A percentile compares a stretch with the other conserved stretches of the same genome.
These are phyloP conservation scores for Lactarius psammicola DNA, from an alignment of 768 basidiomycete species.

Conservation along the genomic window DNA sequence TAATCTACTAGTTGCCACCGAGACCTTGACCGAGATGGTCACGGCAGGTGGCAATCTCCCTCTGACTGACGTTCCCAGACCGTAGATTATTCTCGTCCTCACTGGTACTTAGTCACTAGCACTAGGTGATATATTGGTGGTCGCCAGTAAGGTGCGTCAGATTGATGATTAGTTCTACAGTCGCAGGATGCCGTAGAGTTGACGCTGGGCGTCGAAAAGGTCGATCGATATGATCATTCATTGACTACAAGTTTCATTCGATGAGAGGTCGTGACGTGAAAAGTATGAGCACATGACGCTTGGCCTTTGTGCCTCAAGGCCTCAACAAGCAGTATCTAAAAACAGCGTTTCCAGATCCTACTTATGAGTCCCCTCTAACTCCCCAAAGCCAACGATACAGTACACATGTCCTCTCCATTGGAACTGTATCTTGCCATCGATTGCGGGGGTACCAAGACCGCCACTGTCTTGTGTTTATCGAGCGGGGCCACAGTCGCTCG, in stretches of 20 bases:
- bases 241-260: not conserved
- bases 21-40: not conserved
- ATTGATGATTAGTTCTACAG: too few relatives aligned
- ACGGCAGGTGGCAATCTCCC: not conserved
- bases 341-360: not conserved
- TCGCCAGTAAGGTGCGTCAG: too few relatives aligned
- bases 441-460: conserved; percentile 88
- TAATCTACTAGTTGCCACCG: not conserved
- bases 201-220: not conserved
- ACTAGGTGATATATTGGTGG: too few relatives aligned
- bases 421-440: conserved; percentile 73
- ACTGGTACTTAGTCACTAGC: too few relatives aligned
- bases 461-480: conserved; percentile 62
- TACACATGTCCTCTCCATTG: conserved; percentile 42
- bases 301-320: not conserved
- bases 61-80: not conserved
- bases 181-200: not conserved
- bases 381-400: not conserved
- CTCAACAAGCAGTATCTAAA: not conserved
- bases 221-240: not conserved
- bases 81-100: not conserved
- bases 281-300: conserved; percentile 2
- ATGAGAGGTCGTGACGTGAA: not conserved
- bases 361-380: conserved; percentile 1
- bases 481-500: conserved; percentile 63